These are phyloP conservation scores for Dalechampia spathulata DNA, from an alignment of 441 rosid species.

Conservation along the genomic window DNA sequence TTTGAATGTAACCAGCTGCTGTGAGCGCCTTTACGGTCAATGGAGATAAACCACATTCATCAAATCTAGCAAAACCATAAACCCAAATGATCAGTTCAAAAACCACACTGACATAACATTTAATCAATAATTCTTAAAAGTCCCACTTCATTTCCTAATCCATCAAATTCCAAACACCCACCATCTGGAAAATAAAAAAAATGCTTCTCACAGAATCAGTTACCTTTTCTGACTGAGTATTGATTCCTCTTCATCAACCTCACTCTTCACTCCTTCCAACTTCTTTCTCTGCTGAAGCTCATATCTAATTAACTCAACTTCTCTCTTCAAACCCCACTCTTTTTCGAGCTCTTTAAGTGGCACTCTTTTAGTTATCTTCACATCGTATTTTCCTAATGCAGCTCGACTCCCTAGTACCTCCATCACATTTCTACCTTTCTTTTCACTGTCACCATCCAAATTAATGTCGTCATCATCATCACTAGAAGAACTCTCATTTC, in stretches of 20 bases:
- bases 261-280: conserved; percentile 14
- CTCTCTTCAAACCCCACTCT: conserved; percentile 46
- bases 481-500: conserved; percentile 55
- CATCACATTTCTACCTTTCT: conserved; percentile 17
- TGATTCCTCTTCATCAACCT: conserved; percentile 32
- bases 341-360: conserved; percentile 44
- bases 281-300: conserved; percentile 42
- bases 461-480: conserved; percentile 55
- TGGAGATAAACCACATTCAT: conserved; percentile 71
- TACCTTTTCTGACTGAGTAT: conserved; percentile 67
- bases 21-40: conserved; percentile 69
- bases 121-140: conserved; percentile 3
- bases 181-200: background rate
- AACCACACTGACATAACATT: conserved; percentile 1
- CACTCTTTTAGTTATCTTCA: conserved; percentile 60
- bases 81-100: conserved; percentile 11
- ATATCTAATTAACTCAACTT: conserved; percentile 51
- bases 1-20: conserved; percentile 67
- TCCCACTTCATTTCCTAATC: too few relatives aligned
- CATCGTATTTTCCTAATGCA: conserved; percentile 66
- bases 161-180: background rate
- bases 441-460: conserved; percentile 19
- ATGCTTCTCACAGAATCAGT: background rate
- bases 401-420: conserved; percentile 47
- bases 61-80: conserved; percentile 48